Conservation (phyloP, 1,139 yeast species). For the Protomyces lactucae-debilis region DNA sequence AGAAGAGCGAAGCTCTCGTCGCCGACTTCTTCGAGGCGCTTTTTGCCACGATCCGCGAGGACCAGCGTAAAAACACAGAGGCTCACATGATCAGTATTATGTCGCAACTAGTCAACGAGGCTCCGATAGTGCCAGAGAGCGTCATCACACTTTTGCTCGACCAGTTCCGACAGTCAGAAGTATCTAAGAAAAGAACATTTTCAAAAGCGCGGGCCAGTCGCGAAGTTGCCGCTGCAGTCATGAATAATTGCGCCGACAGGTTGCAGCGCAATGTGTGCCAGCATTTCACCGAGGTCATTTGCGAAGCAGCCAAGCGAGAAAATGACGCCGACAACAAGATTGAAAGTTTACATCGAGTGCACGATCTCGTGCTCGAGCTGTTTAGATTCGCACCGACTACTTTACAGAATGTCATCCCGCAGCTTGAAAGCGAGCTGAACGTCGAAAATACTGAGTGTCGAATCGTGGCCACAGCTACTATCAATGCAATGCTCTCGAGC, state of each 20-base stretch:
- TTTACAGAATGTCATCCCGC: conserved; percentile 67
- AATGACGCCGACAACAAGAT: conserved; percentile 38
- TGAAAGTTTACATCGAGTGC: conserved; percentile 53
- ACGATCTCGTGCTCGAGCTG: conserved; percentile 57
- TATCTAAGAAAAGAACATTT: neutral
- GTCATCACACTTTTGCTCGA: conserved; percentile 61
- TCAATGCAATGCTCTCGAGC: conserved; percentile 61
- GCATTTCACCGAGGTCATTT: conserved; percentile 67
- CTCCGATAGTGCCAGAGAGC: conserved; percentile 59
- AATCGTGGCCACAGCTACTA: conserved; percentile 63
- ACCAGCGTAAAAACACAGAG: conserved; percentile 43
- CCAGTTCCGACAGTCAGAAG: conserved; percentile 40
- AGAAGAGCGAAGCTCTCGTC: conserved; percentile 51
- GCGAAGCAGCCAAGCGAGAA: conserved; percentile 34
- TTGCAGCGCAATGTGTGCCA: conserved; percentile 75
- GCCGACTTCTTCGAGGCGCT: conserved; percentile 57
- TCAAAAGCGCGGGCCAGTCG: conserved; percentile 34
- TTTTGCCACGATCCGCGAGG: conserved; percentile 49
- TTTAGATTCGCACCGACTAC: conserved; percentile 79
- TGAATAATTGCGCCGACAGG: conserved; percentile 66
- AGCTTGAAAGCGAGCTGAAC: conserved; percentile 67
- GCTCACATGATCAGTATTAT: conserved; percentile 63
- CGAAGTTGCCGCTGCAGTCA: conserved; percentile 58
- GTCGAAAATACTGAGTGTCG: conserved; percentile 66
- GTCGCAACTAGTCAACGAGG: conserved; percentile 72